phyloP scores from a whole-genome alignment of 371 early-diverging fungal species.

The Apophysomyces sp. region DNA sequence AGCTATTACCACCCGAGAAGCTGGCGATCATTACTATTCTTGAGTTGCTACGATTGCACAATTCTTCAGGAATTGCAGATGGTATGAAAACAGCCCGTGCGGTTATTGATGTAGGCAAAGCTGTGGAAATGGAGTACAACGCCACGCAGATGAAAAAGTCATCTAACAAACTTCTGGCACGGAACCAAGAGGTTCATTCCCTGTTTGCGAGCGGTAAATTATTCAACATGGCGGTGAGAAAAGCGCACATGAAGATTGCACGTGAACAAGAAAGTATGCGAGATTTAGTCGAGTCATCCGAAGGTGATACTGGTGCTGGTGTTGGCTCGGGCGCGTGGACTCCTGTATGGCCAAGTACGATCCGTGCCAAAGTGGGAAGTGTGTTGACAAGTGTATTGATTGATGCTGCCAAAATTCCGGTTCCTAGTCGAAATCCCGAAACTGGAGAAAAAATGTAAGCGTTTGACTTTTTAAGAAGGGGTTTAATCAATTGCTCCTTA shows the following conservation, averaged over 20 bases:
- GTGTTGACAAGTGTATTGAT: constrained; percentile 72
- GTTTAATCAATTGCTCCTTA: background rate
- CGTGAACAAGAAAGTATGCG: constrained; percentile 33
- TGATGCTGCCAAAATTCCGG: constrained; percentile 73
- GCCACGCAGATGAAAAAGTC: constrained; percentile 69
- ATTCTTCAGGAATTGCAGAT: constrained; percentile 57
- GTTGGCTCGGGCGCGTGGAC: constrained; percentile 49
- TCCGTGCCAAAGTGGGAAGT: constrained; percentile 66
- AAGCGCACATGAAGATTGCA: constrained; percentile 60
- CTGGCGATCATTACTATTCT: constrained; percentile 85
- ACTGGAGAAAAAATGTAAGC: constrained; percentile 52
- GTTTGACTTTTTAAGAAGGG: background rate
- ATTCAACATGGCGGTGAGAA: constrained; percentile 79
- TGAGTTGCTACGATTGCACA: constrained; percentile 72
- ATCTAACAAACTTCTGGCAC: constrained; percentile 16
- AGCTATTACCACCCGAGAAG: constrained; percentile 72
- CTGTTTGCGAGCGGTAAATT: constrained; percentile 70
- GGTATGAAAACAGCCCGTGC: constrained; percentile 67
- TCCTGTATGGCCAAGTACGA: constrained; percentile 65
- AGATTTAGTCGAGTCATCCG: constrained; percentile 11
- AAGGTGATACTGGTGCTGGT: constrained; percentile 33
- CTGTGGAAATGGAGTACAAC: constrained; percentile 85
- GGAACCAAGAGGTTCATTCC: constrained; percentile 53
- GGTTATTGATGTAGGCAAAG: constrained; percentile 70
- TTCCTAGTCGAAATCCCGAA: constrained; percentile 55